Evolutionary conservation across 2,329 filamentous ascomycete species (phyloP).

Genomic region (Ceratocystis albifundus): DNA sequence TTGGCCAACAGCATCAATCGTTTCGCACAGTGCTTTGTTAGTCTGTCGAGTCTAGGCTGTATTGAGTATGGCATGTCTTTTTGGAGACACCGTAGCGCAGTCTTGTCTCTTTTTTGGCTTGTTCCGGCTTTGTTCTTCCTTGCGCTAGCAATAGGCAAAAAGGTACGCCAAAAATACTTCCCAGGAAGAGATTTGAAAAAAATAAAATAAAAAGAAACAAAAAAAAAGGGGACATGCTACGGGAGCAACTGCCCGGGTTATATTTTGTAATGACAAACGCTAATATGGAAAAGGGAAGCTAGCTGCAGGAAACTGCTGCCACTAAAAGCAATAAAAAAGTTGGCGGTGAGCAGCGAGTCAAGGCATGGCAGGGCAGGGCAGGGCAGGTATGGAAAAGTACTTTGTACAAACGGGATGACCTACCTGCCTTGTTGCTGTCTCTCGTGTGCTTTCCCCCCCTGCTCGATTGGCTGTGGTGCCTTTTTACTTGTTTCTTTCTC

Average conservation of each 20-base stretch:
- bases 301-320: background rate
- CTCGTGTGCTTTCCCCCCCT: background rate
- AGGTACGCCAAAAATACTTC: slow-evolving; percentile 9
- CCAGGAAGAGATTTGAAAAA: background rate
- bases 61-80: background rate
- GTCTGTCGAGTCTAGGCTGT: background rate
- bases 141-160: slow-evolving; percentile 2
- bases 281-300: background rate
- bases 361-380: no score
- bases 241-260: background rate
- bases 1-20: background rate
- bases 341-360: slow-evolving; percentile 6
- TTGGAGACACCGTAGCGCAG: slow-evolving; percentile 1
- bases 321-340: background rate
- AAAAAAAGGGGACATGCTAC: background rate
- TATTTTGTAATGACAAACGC: background rate
- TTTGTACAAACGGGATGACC: background rate
- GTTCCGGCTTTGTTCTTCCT: slow-evolving; percentile 10
- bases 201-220: background rate
- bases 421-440: background rate
- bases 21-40: background rate
- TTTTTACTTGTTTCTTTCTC: background rate
- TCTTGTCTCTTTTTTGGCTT: slow-evolving; percentile 5
- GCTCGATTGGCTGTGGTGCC: background rate
- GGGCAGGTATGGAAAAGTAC: background rate